A percentile compares a stretch with the other conserved stretches of the same genome.
Conservation (phyloP, 2,329 filamentous ascomycete species). For the Clarireedia paspali region DNA sequence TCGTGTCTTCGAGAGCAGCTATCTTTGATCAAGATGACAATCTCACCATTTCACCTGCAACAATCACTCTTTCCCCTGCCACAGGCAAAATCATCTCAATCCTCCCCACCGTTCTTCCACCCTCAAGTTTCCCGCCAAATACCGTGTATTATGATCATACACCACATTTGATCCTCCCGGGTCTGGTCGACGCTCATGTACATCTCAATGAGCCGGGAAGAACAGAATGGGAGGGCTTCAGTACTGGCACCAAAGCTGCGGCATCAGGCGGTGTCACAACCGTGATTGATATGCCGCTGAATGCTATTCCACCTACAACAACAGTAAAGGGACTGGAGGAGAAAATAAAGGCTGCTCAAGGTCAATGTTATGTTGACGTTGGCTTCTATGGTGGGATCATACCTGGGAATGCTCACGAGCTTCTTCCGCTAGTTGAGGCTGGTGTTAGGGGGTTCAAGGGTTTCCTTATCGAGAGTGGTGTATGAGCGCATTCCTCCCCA, state of each 20-base stretch:
- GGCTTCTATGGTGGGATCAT: slow-evolving; percentile 95
- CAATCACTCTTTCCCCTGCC: slow-evolving; percentile 65
- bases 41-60: slow-evolving; percentile 66
- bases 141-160: slow-evolving; percentile 77
- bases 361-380: slow-evolving; percentile 97
- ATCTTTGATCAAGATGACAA: slow-evolving; percentile 60
- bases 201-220: slow-evolving; percentile 95
- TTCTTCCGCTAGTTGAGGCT: slow-evolving; percentile 72
- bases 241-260: slow-evolving; percentile 86
- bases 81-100: slow-evolving; percentile 83
- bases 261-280: slow-evolving; percentile 95
- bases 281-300: slow-evolving; percentile 94
- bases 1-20: slow-evolving; percentile 78
- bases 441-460: slow-evolving; percentile 96
- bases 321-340: slow-evolving; percentile 74
- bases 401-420: slow-evolving; percentile 74
- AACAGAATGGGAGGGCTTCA: slow-evolving; percentile 98
- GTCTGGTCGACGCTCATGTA: slow-evolving; percentile 92
- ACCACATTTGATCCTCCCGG: slow-evolving; percentile 77
- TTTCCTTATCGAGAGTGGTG: slow-evolving; percentile 93
- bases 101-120: slow-evolving; percentile 64
- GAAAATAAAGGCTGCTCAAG: slow-evolving; percentile 76
- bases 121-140: slow-evolving; percentile 63
- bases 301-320: slow-evolving; percentile 93
- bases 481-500: slow-evolving; percentile 39